Conservation (phyloP, 345 rosid species). For the Eucalyptus shirleyi region DNA sequence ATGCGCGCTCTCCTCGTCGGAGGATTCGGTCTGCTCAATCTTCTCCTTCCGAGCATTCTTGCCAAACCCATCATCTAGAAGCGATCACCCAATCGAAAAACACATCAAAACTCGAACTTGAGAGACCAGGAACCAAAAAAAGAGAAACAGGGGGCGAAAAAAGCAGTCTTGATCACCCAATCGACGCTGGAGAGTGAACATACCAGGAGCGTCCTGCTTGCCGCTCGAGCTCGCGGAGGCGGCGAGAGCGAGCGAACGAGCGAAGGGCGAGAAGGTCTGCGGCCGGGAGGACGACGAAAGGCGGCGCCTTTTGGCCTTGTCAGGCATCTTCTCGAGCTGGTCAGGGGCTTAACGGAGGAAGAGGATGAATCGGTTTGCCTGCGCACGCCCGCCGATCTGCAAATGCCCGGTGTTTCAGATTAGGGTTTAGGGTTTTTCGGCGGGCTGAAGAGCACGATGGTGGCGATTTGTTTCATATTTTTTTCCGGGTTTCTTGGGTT, state of each 20-base stretch:
- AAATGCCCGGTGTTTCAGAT: background rate
- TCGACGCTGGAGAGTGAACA: conserved; percentile 8
- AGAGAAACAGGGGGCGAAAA: background rate
- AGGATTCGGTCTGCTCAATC: conserved; percentile 19
- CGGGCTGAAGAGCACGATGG: background rate
- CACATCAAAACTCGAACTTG: background rate
- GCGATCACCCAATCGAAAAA: background rate
- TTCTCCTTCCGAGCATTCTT: background rate
- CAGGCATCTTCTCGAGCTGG: conserved; percentile 23
- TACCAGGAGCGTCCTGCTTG: conserved; percentile 14
- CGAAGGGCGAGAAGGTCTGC: conserved; percentile 55
- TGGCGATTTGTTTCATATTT: background rate
- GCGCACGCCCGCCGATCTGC: background rate
- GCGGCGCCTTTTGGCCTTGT: conserved; percentile 15
- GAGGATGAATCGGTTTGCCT: background rate
- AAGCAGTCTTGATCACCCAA: background rate
- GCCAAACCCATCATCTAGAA: conserved; percentile 7
- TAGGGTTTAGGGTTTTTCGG: background rate
- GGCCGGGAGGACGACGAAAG: conserved; percentile 18
- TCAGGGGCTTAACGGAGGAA: background rate
- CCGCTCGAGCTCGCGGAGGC: conserved; percentile 9
- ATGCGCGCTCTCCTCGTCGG: conserved; percentile 13
- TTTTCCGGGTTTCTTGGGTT: background rate
- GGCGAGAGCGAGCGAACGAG: conserved; percentile 44
- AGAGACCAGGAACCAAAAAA: background rate